Evolutionary conservation across 768 basidiomycete genomes (phyloP).

Genomic region (Panellus pusillus): DNA sequence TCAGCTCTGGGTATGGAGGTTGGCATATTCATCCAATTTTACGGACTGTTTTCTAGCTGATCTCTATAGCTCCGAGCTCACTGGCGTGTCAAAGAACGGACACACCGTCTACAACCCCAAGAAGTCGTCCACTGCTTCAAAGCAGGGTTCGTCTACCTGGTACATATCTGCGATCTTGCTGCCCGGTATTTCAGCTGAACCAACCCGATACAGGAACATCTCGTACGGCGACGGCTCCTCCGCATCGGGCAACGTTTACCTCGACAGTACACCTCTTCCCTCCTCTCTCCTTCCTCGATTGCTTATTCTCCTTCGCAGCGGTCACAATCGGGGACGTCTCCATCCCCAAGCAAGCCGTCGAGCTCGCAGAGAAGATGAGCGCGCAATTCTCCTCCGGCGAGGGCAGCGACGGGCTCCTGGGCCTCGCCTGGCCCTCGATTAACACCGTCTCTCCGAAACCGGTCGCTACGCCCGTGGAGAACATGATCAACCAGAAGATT

Average conservation of each 20-base stretch:
- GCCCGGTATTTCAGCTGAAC: background rate
- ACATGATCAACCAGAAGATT: slow-evolving; percentile 36
- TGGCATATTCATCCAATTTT: background rate
- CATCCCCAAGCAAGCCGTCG: slow-evolving; percentile 36
- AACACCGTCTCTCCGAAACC: slow-evolving; percentile 37
- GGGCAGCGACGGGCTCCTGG: slow-evolving; percentile 38
- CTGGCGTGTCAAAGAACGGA: slow-evolving; percentile 12
- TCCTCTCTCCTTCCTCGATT: background rate
- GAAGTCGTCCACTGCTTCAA: slow-evolving; percentile 24
- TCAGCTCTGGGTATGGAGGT: slow-evolving; percentile 20
- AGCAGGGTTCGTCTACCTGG: slow-evolving; percentile 21
- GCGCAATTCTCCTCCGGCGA: slow-evolving; percentile 32
- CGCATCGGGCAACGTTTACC: slow-evolving; percentile 28
- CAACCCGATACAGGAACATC: slow-evolving; percentile 20
- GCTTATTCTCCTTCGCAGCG: background rate
- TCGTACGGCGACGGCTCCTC: slow-evolving; percentile 29
- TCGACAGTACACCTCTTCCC: slow-evolving; percentile 19
- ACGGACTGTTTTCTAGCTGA: slow-evolving; percentile 1
- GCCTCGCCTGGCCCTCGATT: slow-evolving; percentile 37
- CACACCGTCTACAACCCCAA: slow-evolving; percentile 27
- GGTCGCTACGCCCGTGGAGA: slow-evolving; percentile 39
- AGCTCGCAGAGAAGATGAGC: slow-evolving; percentile 36
- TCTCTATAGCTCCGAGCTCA: slow-evolving; percentile 22
- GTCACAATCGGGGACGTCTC: slow-evolving; percentile 26
- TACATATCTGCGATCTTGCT: background rate